Percentiles rank a stretch among this genome's conserved stretches.
Evolutionary conservation across 2,329 filamentous ascomycete genomes (phyloP).

Genomic region (Ciborinia camelliae): DNA sequence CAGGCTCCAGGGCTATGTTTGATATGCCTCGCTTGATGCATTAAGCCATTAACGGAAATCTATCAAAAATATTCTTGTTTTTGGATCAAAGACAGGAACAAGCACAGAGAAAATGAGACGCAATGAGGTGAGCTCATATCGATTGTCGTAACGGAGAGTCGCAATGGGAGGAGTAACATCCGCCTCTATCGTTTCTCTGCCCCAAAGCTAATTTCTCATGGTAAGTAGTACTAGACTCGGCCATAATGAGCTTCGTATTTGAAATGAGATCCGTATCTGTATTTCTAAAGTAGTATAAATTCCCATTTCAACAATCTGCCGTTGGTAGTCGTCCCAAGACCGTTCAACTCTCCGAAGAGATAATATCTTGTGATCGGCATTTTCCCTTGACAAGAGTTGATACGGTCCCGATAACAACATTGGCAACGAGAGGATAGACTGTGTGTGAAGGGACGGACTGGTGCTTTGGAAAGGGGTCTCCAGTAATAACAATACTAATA

Average conservation of each 20-base stretch:
- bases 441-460: neutral
- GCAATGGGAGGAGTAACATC: neutral
- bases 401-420: constrained; percentile 12
- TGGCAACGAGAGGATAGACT: constrained; percentile 1
- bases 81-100: neutral
- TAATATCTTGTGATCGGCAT: constrained; percentile 14
- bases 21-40: constrained; percentile 27
- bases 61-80: neutral
- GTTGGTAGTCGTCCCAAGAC: neutral
- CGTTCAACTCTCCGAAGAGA: neutral
- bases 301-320: neutral
- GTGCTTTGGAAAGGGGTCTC: neutral
- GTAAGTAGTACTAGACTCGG: neutral
- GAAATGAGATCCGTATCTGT: neutral
- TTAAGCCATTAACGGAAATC: constrained; percentile 30
- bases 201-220: neutral
- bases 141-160: neutral
- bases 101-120: neutral
- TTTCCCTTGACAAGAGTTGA: neutral
- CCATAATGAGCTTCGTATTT: neutral
- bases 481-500: too few relatives aligned
- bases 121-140: neutral
- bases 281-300: constrained; percentile 8
- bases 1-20: constrained; percentile 19
- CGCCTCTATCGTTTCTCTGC: neutral